Conservation (phyloP, 169 alveolate species). For the Eimeria falciformis region DNA sequence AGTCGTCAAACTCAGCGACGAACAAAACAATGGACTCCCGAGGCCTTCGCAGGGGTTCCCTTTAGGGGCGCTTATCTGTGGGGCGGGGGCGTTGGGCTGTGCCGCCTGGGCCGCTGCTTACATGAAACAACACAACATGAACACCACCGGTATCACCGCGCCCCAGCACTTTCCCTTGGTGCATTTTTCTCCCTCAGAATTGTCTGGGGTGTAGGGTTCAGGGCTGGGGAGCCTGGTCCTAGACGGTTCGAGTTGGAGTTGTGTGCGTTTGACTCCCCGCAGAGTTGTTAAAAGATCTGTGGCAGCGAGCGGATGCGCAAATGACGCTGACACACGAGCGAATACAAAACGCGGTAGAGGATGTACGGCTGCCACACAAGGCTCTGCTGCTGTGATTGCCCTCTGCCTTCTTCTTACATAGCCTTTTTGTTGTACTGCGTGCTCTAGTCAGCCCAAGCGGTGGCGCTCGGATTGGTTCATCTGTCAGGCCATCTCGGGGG, state of each 20-base stretch:
- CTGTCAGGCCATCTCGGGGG: constrained; percentile 13
- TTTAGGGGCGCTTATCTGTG: constrained; percentile 7
- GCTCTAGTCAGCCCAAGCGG: no score
- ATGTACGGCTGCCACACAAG: neutral
- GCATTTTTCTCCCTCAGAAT: neutral
- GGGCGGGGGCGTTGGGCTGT: constrained; percentile 36
- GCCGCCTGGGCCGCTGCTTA: neutral
- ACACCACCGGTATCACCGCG: neutral
- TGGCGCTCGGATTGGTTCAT: neutral
- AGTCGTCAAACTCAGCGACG: neutral
- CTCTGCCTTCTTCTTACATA: no score
- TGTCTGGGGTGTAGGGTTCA: neutral
- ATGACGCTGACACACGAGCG: constrained; percentile 23
- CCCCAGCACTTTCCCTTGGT: neutral
- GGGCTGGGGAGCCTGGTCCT: neutral
- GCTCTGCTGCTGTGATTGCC: no score
- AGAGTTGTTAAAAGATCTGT: constrained; percentile 22
- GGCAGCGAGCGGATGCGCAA: constrained; percentile 36
- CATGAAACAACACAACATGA: constrained; percentile 45
- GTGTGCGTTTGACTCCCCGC: neutral
- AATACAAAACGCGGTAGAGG: constrained; percentile 40
- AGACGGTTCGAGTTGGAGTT: no score
- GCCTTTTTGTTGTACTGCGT: no score
- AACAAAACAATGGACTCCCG: neutral
- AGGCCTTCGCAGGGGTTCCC: neutral